Conservation (phyloP, 225 moss, liverwort and hornwort species). For the Rhytidiadelphus loreus region DNA sequence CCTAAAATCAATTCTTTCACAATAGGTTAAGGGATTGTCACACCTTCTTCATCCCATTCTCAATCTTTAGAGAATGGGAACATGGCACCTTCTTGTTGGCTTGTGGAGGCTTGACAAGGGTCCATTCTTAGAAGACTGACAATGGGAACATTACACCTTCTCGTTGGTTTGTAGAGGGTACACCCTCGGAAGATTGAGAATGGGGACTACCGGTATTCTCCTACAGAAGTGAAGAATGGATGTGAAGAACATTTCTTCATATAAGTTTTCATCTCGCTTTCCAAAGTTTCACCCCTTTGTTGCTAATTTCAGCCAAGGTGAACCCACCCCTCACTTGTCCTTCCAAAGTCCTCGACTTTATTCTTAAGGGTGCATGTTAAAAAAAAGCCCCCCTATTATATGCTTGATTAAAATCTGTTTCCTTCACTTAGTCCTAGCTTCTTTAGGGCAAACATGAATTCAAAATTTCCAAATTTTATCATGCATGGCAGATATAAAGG, state of each 20-base stretch:
- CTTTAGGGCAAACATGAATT: background rate
- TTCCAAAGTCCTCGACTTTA: fast-evolving
- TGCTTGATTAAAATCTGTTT: background rate
- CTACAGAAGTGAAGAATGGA: background rate
- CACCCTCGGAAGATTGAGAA: background rate
- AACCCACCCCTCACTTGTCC: fast-evolving
- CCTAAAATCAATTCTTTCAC: background rate
- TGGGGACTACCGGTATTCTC: background rate
- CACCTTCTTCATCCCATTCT: background rate
- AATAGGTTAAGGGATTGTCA: background rate
- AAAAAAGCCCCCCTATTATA: background rate
- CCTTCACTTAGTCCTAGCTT: fast-evolving
- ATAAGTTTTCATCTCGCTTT: background rate
- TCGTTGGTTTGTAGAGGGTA: background rate
- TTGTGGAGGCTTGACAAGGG: background rate
- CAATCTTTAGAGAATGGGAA: background rate
- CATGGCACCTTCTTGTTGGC: background rate
- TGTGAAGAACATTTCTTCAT: background rate
- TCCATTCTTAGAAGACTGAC: background rate
- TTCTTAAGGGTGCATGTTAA: background rate
- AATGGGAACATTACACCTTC: background rate
- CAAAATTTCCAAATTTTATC: background rate
- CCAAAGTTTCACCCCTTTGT: fast-evolving
- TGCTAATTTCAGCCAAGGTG: fast-evolving
- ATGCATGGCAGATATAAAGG: background rate